A percentile compares a stretch with the other conserved stretches of the same genome.
Evolutionary conservation across 2,329 filamentous ascomycete species (phyloP).

Genomic region (Cylindrodendrum hubeiense): DNA sequence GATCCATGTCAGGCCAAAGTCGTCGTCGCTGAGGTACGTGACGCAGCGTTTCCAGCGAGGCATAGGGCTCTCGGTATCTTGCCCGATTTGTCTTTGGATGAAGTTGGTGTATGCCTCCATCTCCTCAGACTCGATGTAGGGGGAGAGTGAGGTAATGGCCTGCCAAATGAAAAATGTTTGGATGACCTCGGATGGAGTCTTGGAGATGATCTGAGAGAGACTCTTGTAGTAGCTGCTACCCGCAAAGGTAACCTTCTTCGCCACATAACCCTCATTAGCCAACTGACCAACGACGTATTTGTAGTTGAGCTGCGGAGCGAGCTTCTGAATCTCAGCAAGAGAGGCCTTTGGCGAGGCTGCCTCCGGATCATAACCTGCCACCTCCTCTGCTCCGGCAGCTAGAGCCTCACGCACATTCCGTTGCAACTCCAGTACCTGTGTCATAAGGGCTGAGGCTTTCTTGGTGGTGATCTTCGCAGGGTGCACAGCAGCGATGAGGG

Average conservation of each 20-base stretch:
- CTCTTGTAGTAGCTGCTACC: slow-evolving; percentile 72
- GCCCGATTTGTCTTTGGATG: slow-evolving; percentile 70
- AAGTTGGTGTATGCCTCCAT: slow-evolving; percentile 72
- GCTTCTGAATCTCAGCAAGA: slow-evolving; percentile 9
- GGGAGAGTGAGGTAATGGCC: slow-evolving; percentile 64
- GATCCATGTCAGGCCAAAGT: slow-evolving; percentile 70
- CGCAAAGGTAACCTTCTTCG: slow-evolving; percentile 61
- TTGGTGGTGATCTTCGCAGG: slow-evolving; percentile 16
- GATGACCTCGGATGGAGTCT: slow-evolving; percentile 66
- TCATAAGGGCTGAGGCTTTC: neutral
- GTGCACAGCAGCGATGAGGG: slow-evolving; percentile 9
- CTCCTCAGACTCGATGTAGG: slow-evolving; percentile 69
- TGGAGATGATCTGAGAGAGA: slow-evolving; percentile 66
- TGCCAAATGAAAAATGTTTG: slow-evolving; percentile 76
- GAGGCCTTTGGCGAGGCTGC: neutral
- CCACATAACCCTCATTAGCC: slow-evolving; percentile 23
- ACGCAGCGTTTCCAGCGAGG: slow-evolving; percentile 29
- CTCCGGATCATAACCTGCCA: neutral
- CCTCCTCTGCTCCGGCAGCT: neutral
- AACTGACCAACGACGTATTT: slow-evolving; percentile 18
- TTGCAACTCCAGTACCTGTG: neutral
- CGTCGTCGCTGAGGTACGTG: slow-evolving; percentile 11
- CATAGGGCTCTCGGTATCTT: slow-evolving; percentile 9
- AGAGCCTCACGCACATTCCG: neutral
- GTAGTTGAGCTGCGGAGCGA: slow-evolving; percentile 21